Conservation (phyloP, 768 basidiomycete species). For the Ephemerocybe angulata region DNA sequence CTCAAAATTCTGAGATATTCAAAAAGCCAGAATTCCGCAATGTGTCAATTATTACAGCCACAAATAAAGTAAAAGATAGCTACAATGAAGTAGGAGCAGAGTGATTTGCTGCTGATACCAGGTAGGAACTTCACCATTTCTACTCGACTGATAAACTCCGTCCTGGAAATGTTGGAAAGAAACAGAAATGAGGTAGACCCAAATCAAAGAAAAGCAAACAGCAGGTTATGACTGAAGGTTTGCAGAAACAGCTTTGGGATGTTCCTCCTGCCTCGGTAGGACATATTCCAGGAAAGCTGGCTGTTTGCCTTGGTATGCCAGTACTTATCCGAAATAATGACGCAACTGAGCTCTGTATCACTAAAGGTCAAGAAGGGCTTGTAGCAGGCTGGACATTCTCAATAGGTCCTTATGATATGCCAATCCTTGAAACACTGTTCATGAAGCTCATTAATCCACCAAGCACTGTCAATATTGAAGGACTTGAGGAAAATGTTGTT, state of each 20-base stretch:
- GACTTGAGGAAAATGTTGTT: slow-evolving; percentile 29
- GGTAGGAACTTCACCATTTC: slow-evolving; percentile 23
- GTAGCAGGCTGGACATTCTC: slow-evolving; percentile 14
- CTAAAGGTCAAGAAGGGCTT: slow-evolving; percentile 8
- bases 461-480: slow-evolving; percentile 15
- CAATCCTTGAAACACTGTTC: slow-evolving; percentile 25
- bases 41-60: slow-evolving; percentile 36
- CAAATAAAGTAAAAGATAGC: slow-evolving; percentile 33
- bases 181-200: too few species aligned
- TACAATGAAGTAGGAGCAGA: slow-evolving; percentile 26
- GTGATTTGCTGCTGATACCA: slow-evolving; percentile 29
- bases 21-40: slow-evolving; percentile 22
- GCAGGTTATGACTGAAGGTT: background rate
- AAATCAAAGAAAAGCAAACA: too few species aligned
- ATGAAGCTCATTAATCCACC: slow-evolving; percentile 23
- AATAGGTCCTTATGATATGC: background rate
- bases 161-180: too few species aligned
- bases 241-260: background rate
- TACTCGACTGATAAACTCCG: too few species aligned
- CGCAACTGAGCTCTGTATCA: slow-evolving; percentile 16
- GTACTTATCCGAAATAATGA: slow-evolving; percentile 19
- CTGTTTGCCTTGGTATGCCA: slow-evolving; percentile 20
- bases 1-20: slow-evolving; percentile 10
- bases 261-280: background rate
- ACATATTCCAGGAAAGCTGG: slow-evolving; percentile 17